Evolutionary conservation across 2,329 filamentous ascomycete genomes (phyloP).

Genomic region (Colletotrichum spaethianum): DNA sequence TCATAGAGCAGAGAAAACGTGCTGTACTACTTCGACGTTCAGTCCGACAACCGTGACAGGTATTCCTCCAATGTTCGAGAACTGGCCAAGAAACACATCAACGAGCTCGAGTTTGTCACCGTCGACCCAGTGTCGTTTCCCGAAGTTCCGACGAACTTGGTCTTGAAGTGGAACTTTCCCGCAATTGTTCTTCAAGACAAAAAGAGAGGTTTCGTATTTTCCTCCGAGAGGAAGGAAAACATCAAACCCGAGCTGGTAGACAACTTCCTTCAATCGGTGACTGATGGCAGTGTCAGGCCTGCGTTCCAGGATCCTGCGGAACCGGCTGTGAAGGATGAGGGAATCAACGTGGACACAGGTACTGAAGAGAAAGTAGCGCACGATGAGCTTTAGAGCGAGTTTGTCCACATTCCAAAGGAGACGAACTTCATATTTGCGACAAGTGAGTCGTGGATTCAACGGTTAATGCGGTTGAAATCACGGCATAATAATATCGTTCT

Average conservation of each 20-base stretch:
- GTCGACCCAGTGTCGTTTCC: conserved; percentile 61
- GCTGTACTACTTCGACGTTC: conserved; percentile 50
- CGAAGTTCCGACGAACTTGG: conserved; percentile 57
- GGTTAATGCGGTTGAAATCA: not conserved
- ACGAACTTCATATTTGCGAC: not conserved
- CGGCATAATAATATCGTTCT: not conserved
- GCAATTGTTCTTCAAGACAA: conserved; percentile 35
- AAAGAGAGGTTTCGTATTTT: conserved; percentile 14
- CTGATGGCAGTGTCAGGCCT: not conserved
- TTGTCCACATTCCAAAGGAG: not conserved
- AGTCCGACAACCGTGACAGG: conserved; percentile 48
- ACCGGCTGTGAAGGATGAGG: not conserved
- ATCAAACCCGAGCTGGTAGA: conserved; percentile 30
- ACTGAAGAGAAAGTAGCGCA: not conserved
- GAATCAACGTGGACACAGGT: not conserved
- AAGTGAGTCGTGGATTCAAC: not conserved
- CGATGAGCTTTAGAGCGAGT: not conserved
- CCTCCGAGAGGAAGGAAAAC: conserved; percentile 5
- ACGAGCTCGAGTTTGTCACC: conserved; percentile 63
- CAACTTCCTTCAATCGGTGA: conserved; percentile 6
- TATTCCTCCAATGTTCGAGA: conserved; percentile 55
- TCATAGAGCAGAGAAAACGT: conserved; percentile 12
- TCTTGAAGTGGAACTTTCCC: conserved; percentile 43
- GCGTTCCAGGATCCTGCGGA: not conserved
- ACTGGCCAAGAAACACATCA: conserved; percentile 59